A percentile compares a stretch with the other conserved stretches of the same genome.
phyloP scores from a whole-genome alignment of 495 filamentous ascomycete species.

The Rhizodiscina lignyota region DNA sequence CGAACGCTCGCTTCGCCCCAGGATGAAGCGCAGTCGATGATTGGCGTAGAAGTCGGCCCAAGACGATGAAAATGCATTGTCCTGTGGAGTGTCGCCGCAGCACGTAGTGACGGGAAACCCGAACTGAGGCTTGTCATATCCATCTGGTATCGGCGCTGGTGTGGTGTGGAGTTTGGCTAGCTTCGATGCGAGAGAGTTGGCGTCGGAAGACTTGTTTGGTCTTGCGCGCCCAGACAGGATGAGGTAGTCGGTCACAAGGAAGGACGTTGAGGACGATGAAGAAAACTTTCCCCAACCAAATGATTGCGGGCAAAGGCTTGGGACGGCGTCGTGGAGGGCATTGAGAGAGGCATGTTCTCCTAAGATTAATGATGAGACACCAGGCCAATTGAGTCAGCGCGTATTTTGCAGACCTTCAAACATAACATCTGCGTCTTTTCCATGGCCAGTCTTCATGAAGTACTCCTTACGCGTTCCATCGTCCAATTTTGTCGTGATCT shows the following conservation, averaged over 20 bases:
- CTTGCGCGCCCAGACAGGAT: constrained; percentile 30
- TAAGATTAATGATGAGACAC: constrained; percentile 6
- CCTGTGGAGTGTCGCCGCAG: constrained; percentile 70
- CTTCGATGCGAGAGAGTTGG: constrained; percentile 47
- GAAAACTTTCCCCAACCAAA: constrained; percentile 50
- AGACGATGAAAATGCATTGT: constrained; percentile 46
- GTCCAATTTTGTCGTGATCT: constrained; percentile 36
- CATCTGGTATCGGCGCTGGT: constrained; percentile 46
- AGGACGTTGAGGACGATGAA: constrained; percentile 34
- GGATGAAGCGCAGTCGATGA: constrained; percentile 48
- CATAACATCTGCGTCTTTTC: constrained; percentile 52
- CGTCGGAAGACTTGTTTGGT: constrained; percentile 6
- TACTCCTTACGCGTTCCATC: constrained; percentile 41
- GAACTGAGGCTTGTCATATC: constrained; percentile 42
- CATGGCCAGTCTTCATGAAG: constrained; percentile 69
- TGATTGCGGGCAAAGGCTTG: constrained; percentile 56
- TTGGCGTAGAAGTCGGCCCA: constrained; percentile 81
- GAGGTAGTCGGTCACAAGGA: constrained; percentile 72
- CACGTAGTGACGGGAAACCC: constrained; percentile 74
- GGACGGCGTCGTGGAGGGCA: constrained; percentile 53
- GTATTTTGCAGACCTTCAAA: constrained; percentile 38
- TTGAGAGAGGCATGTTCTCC: constrained; percentile 76
- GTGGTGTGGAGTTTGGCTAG: constrained; percentile 68
- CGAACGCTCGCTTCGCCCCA: constrained; percentile 33
- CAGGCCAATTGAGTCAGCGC: no score